Base-by-base conservation (phyloP, 495 filamentous ascomycete species). In the Aspergillus kassunensis region DNA sequence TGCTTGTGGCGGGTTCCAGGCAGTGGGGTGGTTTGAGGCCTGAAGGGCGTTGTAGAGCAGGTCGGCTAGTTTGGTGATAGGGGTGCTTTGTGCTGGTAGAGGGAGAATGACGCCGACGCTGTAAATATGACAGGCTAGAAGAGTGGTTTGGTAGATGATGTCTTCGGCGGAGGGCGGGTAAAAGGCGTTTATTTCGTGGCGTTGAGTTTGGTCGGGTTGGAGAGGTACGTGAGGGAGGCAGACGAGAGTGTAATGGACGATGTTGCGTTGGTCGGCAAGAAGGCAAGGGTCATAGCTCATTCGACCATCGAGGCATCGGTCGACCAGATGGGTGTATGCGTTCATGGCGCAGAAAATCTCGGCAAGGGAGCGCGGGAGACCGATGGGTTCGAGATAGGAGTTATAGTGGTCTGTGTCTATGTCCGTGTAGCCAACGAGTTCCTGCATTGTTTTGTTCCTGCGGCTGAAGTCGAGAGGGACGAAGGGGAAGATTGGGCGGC, bases 91-190 rank as follows among this genome's bases (percentile, higher is more conserved):
- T 10, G 58, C 58, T 8, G 71, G 71, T 1, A 75, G 64, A 3
- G 72, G 72, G 42, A 75, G 70, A 37, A 73, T 51, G 7, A 75
- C 66, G 33, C 69, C 68, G 12, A 68, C 63, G 21, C 66, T 58
- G 43, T 66, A 73, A 3, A 75, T 63, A 0, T 67, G 43, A 7
- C 50, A 56, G 0, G 69, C 64, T 2, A 75, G 57, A 29, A 70
- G 71, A 37, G 60, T 67, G n/a, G 68, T 54, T 40, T 75, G 71
- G 48, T 71, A 73, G 16, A 67, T 62, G 12, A 63, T 42, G 19
- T 55, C 55, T 6, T 65, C n/a, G n/a, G 59, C 11, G 43, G 53
- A 2, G 52, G 48, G 35, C 59, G 52, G 20, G 48, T 58, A 56
- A 20, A 51, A 49, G 25, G 45, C 15, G 9, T 46, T 19, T 13